Conservation (phyloP, 257 asterid species). For the Penstemon barbatus region DNA sequence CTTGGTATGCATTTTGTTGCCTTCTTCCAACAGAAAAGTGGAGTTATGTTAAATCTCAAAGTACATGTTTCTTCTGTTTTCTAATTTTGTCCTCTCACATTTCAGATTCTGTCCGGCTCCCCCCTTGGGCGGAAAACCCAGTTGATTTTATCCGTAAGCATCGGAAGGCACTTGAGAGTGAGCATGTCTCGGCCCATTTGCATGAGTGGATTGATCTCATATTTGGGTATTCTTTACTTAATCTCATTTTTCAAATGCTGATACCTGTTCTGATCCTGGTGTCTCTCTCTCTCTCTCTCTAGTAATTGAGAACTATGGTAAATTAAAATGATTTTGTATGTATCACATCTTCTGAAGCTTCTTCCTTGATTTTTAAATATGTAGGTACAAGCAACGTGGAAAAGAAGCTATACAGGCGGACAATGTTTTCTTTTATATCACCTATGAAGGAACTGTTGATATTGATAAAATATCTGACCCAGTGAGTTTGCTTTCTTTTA, state of each 20-base stretch:
- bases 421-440: slow-evolving; percentile 92
- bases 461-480: slow-evolving; percentile 91
- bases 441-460: slow-evolving; percentile 97
- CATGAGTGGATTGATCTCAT: slow-evolving; percentile 97
- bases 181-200: slow-evolving; percentile 86
- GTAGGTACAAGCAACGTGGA: slow-evolving; percentile 97
- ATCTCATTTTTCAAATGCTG: slow-evolving; percentile 20
- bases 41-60: slow-evolving; percentile 13
- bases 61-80: slow-evolving; percentile 18
- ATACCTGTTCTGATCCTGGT: slow-evolving; percentile 8
- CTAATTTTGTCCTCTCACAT: slow-evolving; percentile 26
- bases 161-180: slow-evolving; percentile 97
- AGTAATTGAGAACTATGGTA: background rate
- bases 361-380: slow-evolving; percentile 27
- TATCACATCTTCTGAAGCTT: slow-evolving; percentile 23
- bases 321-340: background rate
- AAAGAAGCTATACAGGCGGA: slow-evolving; percentile 92
- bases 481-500: slow-evolving; percentile 54
- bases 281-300: background rate
- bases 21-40: slow-evolving; percentile 22
- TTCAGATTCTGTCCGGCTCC: slow-evolving; percentile 77
- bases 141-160: slow-evolving; percentile 95
- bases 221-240: slow-evolving; percentile 70
- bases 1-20: slow-evolving; percentile 58
- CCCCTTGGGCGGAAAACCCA: slow-evolving; percentile 92